Percentiles rank a stretch among this genome's conserved stretches.
Evolutionary conservation across 2,329 filamentous ascomycete genomes (phyloP).

Genomic region (Aspergillus piperis): DNA sequence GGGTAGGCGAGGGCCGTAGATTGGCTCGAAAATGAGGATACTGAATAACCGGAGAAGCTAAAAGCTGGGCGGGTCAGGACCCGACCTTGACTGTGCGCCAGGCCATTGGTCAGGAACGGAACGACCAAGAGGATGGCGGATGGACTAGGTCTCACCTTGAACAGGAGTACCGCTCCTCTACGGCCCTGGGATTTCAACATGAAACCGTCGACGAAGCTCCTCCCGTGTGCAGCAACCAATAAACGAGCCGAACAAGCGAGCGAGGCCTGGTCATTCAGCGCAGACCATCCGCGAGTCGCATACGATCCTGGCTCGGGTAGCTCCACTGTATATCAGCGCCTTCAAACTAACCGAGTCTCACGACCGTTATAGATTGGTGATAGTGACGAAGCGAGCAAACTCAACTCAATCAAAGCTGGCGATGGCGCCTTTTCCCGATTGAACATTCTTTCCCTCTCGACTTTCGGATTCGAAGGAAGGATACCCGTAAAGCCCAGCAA

Average conservation of each 20-base stretch:
- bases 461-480: neutral
- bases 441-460: neutral
- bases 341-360: neutral
- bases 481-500: neutral
- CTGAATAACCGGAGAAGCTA: constrained; percentile 8
- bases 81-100: neutral
- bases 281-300: constrained; percentile 2
- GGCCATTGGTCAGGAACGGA: constrained; percentile 15
- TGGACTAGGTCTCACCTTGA: constrained; percentile 27
- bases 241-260: neutral
- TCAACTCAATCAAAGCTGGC: neutral
- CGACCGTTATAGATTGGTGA: neutral
- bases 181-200: constrained; percentile 18
- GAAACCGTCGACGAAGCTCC: constrained; percentile 21
- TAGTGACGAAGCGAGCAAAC: neutral
- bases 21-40: constrained; percentile 14
- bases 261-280: constrained; percentile 1
- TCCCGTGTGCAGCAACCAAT: constrained; percentile 16
- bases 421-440: neutral
- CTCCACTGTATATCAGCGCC: neutral
- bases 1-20: constrained; percentile 4
- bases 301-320: neutral
- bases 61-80: neutral
- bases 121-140: constrained; percentile 15
- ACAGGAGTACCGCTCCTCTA: constrained; percentile 12